Base-by-base conservation (phyloP, 1,284 basidiomycete species). In the Tetrapyrgos nigripes region DNA sequence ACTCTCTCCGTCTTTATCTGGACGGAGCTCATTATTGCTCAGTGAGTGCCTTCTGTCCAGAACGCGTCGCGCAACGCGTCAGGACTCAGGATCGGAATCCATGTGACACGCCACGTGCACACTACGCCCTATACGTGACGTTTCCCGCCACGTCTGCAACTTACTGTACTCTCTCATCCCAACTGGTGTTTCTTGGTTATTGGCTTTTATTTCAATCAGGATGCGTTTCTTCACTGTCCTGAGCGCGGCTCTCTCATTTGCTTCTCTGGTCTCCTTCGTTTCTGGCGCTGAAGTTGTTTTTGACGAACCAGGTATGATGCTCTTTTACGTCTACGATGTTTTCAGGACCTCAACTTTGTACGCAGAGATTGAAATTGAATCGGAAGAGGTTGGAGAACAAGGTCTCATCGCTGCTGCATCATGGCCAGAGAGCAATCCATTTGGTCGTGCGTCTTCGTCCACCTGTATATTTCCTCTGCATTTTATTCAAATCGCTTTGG, bases 371-470 rank as follows among this genome's bases (percentile, higher is more conserved):
- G 28, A 37, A 13, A 19, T 53, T 26, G 56, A 56, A 27, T 21
- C 19, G 17, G 56, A 58, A 43, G 56, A 53, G n/a, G 19, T 21
- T 9, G 8, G 14, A 9, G 56, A 53, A 40, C 49, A 31, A 46
- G 37, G 46, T 19, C 28, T 96, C 55, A 63, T 82, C 55, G 85
- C 87, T 29, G 76, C 83, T 61, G 88, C 89, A 57, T 75, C 83
- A 17, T 96, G 94, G 74, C 85, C 88, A 24, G 88, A 92, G 62
- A 79, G 80, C 61, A 95, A 95, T 73, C 83, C 87, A 1, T 94
- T 94, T 68, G 91, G 89, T 66, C 89, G 93, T 95, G 73, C 70
- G 93, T 87, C 4, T 26, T 61, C 29, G 40, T 54, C 8, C 47
- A n/a, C 13, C n/a, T n/a, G 47, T 40, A 37, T 53, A 37, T 53